Evolutionary conservation across 2,329 filamentous ascomycete species (phyloP).

Genomic region (Colletotrichum eremochloae): DNA sequence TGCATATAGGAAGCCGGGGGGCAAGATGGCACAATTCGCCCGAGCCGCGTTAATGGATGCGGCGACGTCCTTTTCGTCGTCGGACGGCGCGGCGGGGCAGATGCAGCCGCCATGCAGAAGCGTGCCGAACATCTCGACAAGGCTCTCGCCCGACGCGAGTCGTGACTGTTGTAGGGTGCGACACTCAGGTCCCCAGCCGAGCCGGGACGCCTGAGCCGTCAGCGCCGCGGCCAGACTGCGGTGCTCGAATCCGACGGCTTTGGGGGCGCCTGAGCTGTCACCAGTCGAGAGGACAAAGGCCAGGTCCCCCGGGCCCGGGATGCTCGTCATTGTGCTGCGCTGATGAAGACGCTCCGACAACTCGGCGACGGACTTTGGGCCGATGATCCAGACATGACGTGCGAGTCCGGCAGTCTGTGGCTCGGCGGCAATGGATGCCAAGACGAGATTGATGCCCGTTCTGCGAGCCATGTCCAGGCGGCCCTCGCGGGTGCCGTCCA

Average conservation of each 20-base stretch:
- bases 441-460: not conserved
- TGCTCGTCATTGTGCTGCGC: not conserved
- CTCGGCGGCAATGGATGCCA: not conserved
- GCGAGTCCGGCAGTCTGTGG: not conserved
- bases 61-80: not conserved
- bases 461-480: not conserved
- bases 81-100: not conserved
- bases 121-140: slow-evolving; percentile 6
- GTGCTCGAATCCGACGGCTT: slow-evolving; percentile 14
- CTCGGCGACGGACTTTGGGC: not conserved
- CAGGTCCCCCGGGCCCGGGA: slow-evolving; percentile 1
- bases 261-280: slow-evolving; percentile 3
- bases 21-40: slow-evolving; percentile 5
- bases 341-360: not conserved
- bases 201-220: not conserved
- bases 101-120: slow-evolving; percentile 12
- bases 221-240: slow-evolving; percentile 10
- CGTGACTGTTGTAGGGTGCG: slow-evolving; percentile 7
- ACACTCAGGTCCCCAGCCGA: not conserved
- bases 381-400: not conserved
- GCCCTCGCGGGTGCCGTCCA: slow-evolving; percentile 14
- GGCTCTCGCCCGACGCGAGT: slow-evolving; percentile 2
- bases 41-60: no score
- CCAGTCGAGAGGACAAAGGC: slow-evolving; percentile 9
- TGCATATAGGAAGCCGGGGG: slow-evolving; percentile 5